Evolutionary conservation across 2,329 filamentous ascomycete genomes (phyloP), one percentile per base, ranked within the genome.

Genomic region (Dothiorella sarmentorum): DNA sequence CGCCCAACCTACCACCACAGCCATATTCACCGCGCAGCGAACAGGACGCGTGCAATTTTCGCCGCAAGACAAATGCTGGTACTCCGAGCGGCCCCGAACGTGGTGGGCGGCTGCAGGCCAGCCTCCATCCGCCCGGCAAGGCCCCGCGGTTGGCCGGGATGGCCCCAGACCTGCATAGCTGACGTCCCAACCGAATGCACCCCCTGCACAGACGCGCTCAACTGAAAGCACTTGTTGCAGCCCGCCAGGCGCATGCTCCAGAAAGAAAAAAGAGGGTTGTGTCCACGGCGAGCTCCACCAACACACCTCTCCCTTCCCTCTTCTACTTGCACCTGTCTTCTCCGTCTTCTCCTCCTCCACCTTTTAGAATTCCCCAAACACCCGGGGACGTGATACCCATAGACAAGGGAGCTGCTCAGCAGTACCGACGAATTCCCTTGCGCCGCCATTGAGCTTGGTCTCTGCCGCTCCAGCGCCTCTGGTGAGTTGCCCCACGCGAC

Each of bases 361-460:
- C 45, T 17, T 44, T 53, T 53, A 53, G 49, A 53, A 40, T 40
- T 44, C 38, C 45, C 56, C 51, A 18, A 7, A 18, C 38, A 35
- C 37, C 18, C 56, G 45, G 45, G 45, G 38, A 29, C 56, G 33
- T 52, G 45, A 56, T 56, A 56, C 47, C 42, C 58, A 56, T 20
- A 15, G 37, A 33, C 43, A 42, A 60, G 58, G 58, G 58, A 60
- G 58, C 58, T 60, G 58, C 58, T 40, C 22, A 15, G 58, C 58
- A 60, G 58, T 60, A 38, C 49, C n/a, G 38, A 49, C 51, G 51
- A 60, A 60, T 40, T 60, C 58, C 58, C 58, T 60, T 60, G 51
- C 33, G 51, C 58, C 58, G 29, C 22, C 22, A 11, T 35, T 47
- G 37, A 27, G 43, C 22, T 56, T 44, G 42, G 31, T 38, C 55